phyloP scores from a whole-genome alignment of 2,329 filamentous ascomycete species.

The Escovopsis sp. region DNA sequence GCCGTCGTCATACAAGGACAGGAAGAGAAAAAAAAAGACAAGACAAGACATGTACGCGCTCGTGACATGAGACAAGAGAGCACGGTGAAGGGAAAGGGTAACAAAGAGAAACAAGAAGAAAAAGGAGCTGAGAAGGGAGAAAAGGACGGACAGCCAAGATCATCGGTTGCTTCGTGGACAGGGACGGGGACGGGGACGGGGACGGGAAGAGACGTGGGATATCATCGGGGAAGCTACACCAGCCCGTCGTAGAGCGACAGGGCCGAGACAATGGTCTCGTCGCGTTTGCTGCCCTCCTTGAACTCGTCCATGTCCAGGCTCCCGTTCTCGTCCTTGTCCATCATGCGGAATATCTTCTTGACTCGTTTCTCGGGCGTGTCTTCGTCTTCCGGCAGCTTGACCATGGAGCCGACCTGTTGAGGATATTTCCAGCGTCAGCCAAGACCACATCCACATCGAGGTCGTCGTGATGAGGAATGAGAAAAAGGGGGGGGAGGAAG shows the following conservation, averaged over 20 bases:
- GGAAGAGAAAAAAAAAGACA: background rate
- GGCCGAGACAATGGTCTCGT: conserved; percentile 96
- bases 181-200: too few species aligned
- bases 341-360: conserved; percentile 97
- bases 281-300: conserved; percentile 96
- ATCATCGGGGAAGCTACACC: conserved; percentile 38
- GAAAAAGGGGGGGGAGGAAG: background rate
- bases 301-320: conserved; percentile 95
- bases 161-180: too few species aligned
- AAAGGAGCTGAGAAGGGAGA: conserved; percentile 1
- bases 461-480: too few species aligned
- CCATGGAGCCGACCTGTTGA: conserved; percentile 86
- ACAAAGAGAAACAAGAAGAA: background rate
- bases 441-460: background rate
- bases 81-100: background rate
- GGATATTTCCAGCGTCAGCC: background rate
- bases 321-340: conserved; percentile 99
- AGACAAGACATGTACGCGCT: background rate
- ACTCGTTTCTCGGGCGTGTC: conserved; percentile 98
- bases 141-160: too few species aligned
- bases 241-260: conserved; percentile 91
- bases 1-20: background rate
- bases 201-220: too few species aligned
- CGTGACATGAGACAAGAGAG: background rate
- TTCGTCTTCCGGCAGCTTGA: conserved; percentile 95